Percentiles rank a stretch among this genome's conserved stretches.
Evolutionary conservation across 371 early-diverging fungal species (phyloP).

Genomic region (Mortierella sp.): DNA sequence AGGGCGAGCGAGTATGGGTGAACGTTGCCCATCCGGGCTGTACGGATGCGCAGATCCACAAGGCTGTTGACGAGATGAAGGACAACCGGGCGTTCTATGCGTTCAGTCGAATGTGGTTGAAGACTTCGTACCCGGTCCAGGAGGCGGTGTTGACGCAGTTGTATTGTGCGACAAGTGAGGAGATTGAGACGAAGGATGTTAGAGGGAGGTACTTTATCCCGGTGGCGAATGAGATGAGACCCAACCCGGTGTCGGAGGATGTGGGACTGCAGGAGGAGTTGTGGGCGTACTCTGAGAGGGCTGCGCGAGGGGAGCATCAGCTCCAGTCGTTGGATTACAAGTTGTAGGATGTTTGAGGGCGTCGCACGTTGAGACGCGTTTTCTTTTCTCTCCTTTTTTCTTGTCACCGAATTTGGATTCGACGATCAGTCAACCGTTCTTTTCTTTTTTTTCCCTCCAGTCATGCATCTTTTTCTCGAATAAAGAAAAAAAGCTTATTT

Average conservation of each 20-base stretch:
- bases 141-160: constrained; percentile 57
- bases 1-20: constrained; percentile 62
- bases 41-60: constrained; percentile 58
- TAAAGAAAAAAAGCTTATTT: too few relatives aligned
- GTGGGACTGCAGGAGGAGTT: constrained; percentile 56
- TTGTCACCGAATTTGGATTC: too few relatives aligned
- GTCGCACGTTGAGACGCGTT: too few relatives aligned
- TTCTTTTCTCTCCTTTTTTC: too few relatives aligned
- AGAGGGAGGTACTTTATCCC: constrained; percentile 69
- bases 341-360: too few relatives aligned
- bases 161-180: constrained; percentile 57
- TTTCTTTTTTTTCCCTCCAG: too few relatives aligned
- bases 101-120: constrained; percentile 54
- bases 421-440: too few relatives aligned
- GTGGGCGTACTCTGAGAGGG: constrained; percentile 59
- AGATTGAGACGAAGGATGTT: constrained; percentile 58
- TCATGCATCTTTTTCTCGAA: too few relatives aligned
- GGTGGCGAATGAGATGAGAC: constrained; percentile 19
- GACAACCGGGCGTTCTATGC: constrained; percentile 60
- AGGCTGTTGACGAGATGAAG: constrained; percentile 62
- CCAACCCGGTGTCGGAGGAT: constrained; percentile 33
- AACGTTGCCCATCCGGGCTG: constrained; percentile 80
- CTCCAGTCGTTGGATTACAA: too few relatives aligned
- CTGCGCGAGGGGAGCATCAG: constrained; percentile 5
- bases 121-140: constrained; percentile 18